Evolutionary conservation across 2,329 filamentous ascomycete genomes (phyloP), one percentile per base, ranked within the genome.

Genomic region (Diaporthe helianthi): DNA sequence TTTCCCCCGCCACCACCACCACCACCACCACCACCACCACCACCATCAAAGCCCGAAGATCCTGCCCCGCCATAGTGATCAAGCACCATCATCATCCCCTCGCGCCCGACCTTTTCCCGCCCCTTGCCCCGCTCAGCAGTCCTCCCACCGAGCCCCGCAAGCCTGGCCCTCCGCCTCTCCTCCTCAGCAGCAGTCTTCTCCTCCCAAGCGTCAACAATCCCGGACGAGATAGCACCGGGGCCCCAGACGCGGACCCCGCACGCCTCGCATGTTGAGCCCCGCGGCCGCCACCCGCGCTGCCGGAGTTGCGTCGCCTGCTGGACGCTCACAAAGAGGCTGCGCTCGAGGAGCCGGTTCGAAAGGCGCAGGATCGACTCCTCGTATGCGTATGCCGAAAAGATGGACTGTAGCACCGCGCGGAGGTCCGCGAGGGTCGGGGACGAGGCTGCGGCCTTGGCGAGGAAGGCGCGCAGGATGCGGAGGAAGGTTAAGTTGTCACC

Each of bases 321-420:
- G 44, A 99, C 93, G 72, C 93, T 91, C 49, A 92, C 87, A 75
- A 98, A 99, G 7, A 97, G 85, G 75, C 96, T 96, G 73, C 93
- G 91, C 72, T 97, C 94, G 0, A 99, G 85, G 68, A 99, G 89
- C 4, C 91, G 87, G 77, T 95, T 97, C 0, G 96, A 93, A 3
- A 99, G 87, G 1, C 87, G 86, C 24, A 99, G 86, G 19, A 99
- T 92, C 0, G 92, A 94, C 78, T 95, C 93, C 79, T 99, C 96
- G 77, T 98, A 98, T 0, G 94, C 91, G 78, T 99, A 99, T 0
- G 96, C 95, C 0, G 95, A 90, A 80, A 99, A 98, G 67, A 99
- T 95, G 15, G 94, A 96, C 1, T 89, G 85, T 2, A 99, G 86
- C 0, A 98, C 94, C 8, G 88, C 88, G 53, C 96, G 91, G 3